Evolutionary conservation across 75 land plant species (phyloP).

Genomic region (Cunninghamia lanceolata): DNA sequence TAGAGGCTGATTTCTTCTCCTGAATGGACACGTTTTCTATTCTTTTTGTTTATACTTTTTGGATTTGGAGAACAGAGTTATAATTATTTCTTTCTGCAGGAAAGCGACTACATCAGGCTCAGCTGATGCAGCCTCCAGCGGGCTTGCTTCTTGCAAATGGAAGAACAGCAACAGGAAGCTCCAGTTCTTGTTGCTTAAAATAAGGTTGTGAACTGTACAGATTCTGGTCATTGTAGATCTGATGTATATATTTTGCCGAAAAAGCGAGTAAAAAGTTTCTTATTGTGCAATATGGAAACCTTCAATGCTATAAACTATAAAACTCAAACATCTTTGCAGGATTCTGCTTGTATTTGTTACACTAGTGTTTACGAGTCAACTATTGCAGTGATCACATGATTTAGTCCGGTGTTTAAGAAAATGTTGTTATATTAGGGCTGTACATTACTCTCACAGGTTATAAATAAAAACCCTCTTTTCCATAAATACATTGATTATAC

Average conservation of each 20-base stretch:
- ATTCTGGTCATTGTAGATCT: constrained; percentile 5
- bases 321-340: background rate
- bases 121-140: background rate
- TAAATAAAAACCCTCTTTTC: background rate
- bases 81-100: background rate
- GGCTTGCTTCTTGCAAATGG: constrained; percentile 7
- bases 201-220: background rate
- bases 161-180: background rate
- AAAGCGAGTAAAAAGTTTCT: background rate
- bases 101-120: background rate
- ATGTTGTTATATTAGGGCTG: background rate
- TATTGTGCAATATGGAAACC: background rate
- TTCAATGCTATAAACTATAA: background rate
- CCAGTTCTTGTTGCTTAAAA: background rate
- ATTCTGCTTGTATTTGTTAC: background rate
- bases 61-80: background rate
- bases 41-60: background rate
- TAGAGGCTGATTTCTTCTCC: background rate
- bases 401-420: background rate
- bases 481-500: background rate
- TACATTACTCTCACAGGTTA: background rate
- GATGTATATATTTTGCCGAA: background rate
- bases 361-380: background rate
- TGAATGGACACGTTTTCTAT: background rate
- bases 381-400: background rate